phyloP scores from a whole-genome alignment of 352 stramenopile genomes.

The Phytophthora tubulina region DNA sequence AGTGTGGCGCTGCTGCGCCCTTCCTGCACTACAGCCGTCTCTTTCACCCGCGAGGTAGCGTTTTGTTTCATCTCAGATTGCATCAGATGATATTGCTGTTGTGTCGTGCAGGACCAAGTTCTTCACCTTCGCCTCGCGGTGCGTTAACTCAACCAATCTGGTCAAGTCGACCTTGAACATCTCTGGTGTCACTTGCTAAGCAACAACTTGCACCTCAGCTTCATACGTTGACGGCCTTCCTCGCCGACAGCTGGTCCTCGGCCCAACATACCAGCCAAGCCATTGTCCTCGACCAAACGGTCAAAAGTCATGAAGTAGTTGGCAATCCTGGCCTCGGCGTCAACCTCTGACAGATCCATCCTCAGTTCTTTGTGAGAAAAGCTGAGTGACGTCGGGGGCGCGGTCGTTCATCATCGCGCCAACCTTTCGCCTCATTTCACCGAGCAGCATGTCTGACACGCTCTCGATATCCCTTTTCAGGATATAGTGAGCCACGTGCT shows the following conservation, averaged over 20 bases:
- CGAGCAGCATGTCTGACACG: constrained; percentile 23
- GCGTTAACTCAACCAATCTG: background rate
- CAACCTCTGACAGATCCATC: constrained; percentile 23
- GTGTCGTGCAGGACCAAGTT: constrained; percentile 21
- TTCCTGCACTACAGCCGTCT: too few relatives aligned
- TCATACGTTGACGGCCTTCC: constrained; percentile 4
- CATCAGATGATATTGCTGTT: constrained; percentile 29
- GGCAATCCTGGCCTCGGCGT: constrained; percentile 26
- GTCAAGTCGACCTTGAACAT: constrained; percentile 12
- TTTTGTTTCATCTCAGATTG: background rate
- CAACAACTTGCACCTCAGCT: background rate
- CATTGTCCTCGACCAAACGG: constrained; percentile 1
- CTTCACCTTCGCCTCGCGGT: constrained; percentile 20
- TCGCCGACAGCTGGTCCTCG: background rate
- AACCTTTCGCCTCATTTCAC: constrained; percentile 27
- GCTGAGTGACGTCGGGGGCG: constrained; percentile 7
- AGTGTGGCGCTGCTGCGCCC: too few relatives aligned
- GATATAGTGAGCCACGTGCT: constrained; percentile 32
- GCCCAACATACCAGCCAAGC: background rate
- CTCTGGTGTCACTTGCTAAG: constrained; percentile 1
- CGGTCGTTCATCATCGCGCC: constrained; percentile 15
- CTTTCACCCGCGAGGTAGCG: too few relatives aligned
- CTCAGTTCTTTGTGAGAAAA: constrained; percentile 13
- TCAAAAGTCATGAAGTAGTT: constrained; percentile 25
- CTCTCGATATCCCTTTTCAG: constrained; percentile 24